phyloP scores from a whole-genome alignment of 805 yeast species.

The Ascoidea asiatica region DNA sequence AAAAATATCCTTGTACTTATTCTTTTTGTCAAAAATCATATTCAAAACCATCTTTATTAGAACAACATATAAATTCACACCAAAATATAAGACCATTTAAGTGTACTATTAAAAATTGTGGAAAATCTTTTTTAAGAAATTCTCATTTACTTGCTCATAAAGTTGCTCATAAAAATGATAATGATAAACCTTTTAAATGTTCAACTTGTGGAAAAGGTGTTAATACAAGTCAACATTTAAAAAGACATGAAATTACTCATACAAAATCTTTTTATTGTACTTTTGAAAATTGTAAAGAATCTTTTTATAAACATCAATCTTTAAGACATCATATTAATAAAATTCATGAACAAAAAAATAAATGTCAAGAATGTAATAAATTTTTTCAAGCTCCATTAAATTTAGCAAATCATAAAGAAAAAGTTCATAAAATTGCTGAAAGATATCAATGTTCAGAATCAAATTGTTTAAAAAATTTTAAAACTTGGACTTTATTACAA shows the following conservation, averaged over 20 bases:
- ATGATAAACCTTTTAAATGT: conserved; percentile 61
- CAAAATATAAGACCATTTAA: conserved; percentile 63
- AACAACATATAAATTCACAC: conserved; percentile 72
- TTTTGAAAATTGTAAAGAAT: conserved; percentile 46
- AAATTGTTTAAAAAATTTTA: conserved; percentile 46
- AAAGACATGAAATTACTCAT: conserved; percentile 76
- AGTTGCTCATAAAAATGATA: conserved; percentile 38
- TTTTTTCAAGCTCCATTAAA: conserved; percentile 50
- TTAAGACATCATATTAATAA: conserved; percentile 57
- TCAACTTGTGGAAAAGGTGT: conserved; percentile 71
- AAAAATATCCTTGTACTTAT: conserved; percentile 48
- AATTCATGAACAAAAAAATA: conserved; percentile 41
- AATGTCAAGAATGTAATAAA: conserved; percentile 52
- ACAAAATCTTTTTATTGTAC: conserved; percentile 50
- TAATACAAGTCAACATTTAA: conserved; percentile 65
- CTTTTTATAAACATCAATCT: conserved; percentile 66
- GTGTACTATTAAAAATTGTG: conserved; percentile 45
- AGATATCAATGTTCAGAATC: conserved; percentile 49
- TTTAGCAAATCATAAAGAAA: conserved; percentile 51
- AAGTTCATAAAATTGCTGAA: conserved; percentile 44
- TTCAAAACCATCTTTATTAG: conserved; percentile 66
- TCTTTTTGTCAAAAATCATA: conserved; percentile 66
- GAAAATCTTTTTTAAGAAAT: conserved; percentile 52
- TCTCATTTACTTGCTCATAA: conserved; percentile 71
- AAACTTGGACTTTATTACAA: conserved; percentile 63